Conservation (phyloP, 805 yeast species). For the Barnettozyma pratensis region DNA sequence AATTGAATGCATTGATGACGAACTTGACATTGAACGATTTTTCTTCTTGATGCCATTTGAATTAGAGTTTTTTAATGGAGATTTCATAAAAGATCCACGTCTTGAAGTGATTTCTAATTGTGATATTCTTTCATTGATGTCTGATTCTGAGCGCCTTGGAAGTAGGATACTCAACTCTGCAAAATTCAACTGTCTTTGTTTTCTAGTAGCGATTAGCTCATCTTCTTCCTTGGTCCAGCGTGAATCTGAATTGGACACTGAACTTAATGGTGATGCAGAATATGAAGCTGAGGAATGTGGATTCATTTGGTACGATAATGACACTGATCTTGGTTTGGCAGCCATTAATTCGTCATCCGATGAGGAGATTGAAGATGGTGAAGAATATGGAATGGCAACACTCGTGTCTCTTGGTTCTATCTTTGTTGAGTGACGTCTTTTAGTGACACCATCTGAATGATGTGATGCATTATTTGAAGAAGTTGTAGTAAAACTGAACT, state of each 20-base stretch:
- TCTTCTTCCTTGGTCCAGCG: slow-evolving; percentile 65
- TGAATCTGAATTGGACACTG: background rate
- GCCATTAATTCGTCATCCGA: slow-evolving; percentile 8
- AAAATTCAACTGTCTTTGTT: slow-evolving; percentile 54
- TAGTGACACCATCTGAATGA: background rate
- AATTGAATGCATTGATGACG: background rate
- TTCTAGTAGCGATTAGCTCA: slow-evolving; percentile 49
- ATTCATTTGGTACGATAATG: background rate
- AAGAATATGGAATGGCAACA: background rate
- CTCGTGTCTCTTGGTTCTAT: slow-evolving; percentile 4
- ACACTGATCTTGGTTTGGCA: background rate
- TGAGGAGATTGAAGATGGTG: slow-evolving; percentile 6
- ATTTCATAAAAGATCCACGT: background rate
- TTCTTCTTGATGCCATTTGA: background rate
- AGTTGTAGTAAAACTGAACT: slow-evolving; percentile 1
- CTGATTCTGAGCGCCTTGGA: slow-evolving; percentile 70
- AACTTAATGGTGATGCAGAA: too few relatives aligned
- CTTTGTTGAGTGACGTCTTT: slow-evolving; percentile 8
- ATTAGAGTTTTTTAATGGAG: background rate
- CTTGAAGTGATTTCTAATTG: slow-evolving; percentile 29
- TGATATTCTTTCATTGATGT: slow-evolving; percentile 60
- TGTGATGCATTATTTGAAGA: background rate
- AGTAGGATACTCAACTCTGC: slow-evolving; percentile 70
- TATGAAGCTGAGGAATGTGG: too few relatives aligned
- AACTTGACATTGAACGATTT: background rate